These are phyloP conservation scores for Rhizoclosmatium globosum DNA, from an alignment of 192 early-diverging fungal species.

Conservation along the genomic window DNA sequence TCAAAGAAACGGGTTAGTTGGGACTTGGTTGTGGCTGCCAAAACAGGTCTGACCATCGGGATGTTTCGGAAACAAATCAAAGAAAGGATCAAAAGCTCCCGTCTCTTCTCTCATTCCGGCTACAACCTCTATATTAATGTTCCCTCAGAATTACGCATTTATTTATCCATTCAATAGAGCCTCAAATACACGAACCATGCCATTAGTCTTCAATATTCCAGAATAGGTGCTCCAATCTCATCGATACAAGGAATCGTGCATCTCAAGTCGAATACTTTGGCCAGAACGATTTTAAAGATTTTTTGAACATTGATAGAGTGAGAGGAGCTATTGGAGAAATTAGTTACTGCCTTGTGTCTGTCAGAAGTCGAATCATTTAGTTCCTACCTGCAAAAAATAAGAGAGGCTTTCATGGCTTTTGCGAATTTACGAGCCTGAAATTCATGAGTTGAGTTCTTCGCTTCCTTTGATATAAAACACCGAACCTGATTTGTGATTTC, in stretches of 20 bases:
- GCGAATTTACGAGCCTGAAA: slow-evolving; percentile 83
- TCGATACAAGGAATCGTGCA: slow-evolving; percentile 93
- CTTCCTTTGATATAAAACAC: background rate
- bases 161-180: background rate
- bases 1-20: background rate
- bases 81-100: background rate
- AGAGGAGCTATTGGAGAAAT: slow-evolving; percentile 56
- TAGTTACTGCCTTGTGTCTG: no score
- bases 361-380: no score
- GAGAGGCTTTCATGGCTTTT: slow-evolving; percentile 91
- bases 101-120: background rate
- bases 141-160: background rate
- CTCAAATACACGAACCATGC: background rate
- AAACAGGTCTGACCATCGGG: background rate
- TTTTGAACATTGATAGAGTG: slow-evolving; percentile 97
- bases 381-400: slow-evolving; percentile 85
- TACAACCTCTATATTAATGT: background rate
- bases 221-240: slow-evolving; percentile 89
- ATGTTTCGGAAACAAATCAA: slow-evolving; percentile 13
- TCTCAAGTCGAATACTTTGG: slow-evolving; percentile 92
- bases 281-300: slow-evolving; percentile 95
- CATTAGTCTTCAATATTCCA: slow-evolving; percentile 73
- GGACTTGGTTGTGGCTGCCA: background rate
- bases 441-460: background rate
- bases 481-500: slow-evolving; percentile 89